Evolutionary conservation across 106 monocot genomes (phyloP).

Genomic region (Ottelia alismoides): DNA sequence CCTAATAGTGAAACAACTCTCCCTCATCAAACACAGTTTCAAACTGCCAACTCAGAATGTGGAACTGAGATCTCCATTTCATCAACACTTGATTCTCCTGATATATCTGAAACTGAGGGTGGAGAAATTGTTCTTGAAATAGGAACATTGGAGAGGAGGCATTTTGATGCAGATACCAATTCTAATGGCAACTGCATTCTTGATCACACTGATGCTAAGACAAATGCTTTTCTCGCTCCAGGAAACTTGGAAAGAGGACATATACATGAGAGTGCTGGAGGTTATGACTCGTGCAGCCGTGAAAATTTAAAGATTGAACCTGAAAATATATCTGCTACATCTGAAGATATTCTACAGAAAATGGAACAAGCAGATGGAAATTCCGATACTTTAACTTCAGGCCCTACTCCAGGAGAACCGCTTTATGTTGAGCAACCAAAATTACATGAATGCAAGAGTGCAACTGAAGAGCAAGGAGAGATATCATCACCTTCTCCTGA

Average conservation of each 20-base stretch:
- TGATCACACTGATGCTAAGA: slow-evolving; percentile 7
- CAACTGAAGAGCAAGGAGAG: background rate
- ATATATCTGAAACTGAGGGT: slow-evolving; percentile 65
- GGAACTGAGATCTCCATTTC: slow-evolving; percentile 88
- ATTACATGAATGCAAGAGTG: no score
- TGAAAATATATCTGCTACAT: background rate
- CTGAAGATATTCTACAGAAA: background rate
- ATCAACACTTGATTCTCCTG: slow-evolving; percentile 80
- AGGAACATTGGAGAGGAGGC: slow-evolving; percentile 19
- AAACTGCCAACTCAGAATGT: slow-evolving; percentile 58
- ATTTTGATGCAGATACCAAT: slow-evolving; percentile 11
- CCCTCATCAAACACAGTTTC: slow-evolving; percentile 25
- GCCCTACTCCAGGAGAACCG: no score
- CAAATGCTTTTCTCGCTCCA: slow-evolving; percentile 1
- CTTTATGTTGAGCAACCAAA: no score
- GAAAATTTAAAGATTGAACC: background rate
- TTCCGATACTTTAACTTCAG: background rate
- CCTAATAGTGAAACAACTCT: no score
- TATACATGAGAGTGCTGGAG: background rate
- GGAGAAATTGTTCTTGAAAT: slow-evolving; percentile 77
- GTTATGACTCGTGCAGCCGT: background rate
- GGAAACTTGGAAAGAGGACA: background rate
- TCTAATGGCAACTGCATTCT: background rate
- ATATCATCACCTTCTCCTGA: slow-evolving; percentile 15
- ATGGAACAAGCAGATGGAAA: background rate